These are phyloP conservation scores for Claviceps sp. DNA, from an alignment of 2,329 filamentous ascomycete species.

Conservation along the genomic window DNA sequence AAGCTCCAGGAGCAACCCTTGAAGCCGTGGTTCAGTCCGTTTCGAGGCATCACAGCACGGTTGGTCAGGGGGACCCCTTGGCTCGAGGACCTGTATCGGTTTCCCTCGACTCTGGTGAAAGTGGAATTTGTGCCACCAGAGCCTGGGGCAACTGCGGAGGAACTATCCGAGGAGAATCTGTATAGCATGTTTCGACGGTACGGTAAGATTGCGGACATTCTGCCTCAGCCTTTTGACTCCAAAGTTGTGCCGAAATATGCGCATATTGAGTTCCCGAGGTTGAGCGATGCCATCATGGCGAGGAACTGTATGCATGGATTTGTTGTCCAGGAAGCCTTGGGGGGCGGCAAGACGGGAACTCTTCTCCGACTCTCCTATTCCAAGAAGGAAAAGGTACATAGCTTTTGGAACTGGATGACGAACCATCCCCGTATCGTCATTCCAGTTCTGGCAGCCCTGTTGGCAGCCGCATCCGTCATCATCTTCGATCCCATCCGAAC, in stretches of 20 bases:
- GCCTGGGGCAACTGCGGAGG: conserved; percentile 57
- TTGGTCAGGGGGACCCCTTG: conserved; percentile 77
- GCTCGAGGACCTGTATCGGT: conserved; percentile 82
- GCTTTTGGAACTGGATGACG: conserved; percentile 76
- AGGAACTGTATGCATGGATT: conserved; percentile 88
- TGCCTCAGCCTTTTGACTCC: conserved; percentile 69
- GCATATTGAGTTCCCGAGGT: conserved; percentile 59
- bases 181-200: conserved; percentile 83
- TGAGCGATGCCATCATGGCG: conserved; percentile 72
- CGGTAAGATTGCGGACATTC: conserved; percentile 80
- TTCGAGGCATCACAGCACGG: conserved; percentile 55
- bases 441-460: conserved; percentile 63
- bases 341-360: conserved; percentile 65
- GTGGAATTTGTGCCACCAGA: conserved; percentile 72
- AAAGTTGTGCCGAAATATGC: conserved; percentile 75
- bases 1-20: conserved; percentile 58
- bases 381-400: conserved; percentile 60
- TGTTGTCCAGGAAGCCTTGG: conserved; percentile 51
- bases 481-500: conserved; percentile 91
- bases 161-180: conserved; percentile 73
- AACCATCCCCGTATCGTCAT: conserved; percentile 81
- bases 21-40: conserved; percentile 82
- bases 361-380: conserved; percentile 74
- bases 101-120: conserved; percentile 61
- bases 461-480: conserved; percentile 72